Percentiles rank a stretch among this genome's conserved stretches.
Evolutionary conservation across 805 yeast species (phyloP).

Genomic region (Ogataea dorogensis): DNA sequence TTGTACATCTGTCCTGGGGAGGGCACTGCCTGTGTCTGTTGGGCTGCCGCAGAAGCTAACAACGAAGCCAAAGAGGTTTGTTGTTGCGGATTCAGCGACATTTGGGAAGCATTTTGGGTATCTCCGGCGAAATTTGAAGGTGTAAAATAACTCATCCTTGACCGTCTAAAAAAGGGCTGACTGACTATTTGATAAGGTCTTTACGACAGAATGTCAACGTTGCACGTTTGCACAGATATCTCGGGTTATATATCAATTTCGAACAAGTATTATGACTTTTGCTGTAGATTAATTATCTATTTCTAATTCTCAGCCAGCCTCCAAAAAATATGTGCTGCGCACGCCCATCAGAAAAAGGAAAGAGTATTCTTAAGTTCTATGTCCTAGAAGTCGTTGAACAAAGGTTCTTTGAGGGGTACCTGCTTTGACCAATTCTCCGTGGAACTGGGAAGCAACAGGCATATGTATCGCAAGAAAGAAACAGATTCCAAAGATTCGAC

Average conservation of each 20-base stretch:
- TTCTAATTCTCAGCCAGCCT: slow-evolving; percentile 12
- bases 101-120: slow-evolving; percentile 11
- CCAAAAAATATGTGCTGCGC: slow-evolving; percentile 6
- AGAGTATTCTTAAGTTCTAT: neutral
- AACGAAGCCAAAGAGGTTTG: slow-evolving; percentile 22
- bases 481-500: neutral
- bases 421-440: neutral
- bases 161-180: neutral
- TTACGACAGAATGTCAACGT: slow-evolving; percentile 1
- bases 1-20: slow-evolving; percentile 22
- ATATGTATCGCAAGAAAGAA: neutral
- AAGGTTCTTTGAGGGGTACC: neutral
- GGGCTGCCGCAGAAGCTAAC: slow-evolving; percentile 20
- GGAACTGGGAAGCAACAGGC: neutral
- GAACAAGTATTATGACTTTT: slow-evolving; percentile 1
- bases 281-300: slow-evolving; percentile 10
- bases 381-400: neutral
- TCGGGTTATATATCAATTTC: slow-evolving; percentile 2
- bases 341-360: slow-evolving; percentile 4
- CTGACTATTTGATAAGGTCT: neutral
- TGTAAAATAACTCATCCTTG: slow-evolving; percentile 11
- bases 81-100: slow-evolving; percentile 17
- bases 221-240: neutral
- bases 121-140: slow-evolving; percentile 7
- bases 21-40: slow-evolving; percentile 12